Evolutionary conservation across 495 filamentous ascomycete genomes (phyloP), one percentile per base, ranked within the genome.

Genomic region (Durotheca rogersii): DNA sequence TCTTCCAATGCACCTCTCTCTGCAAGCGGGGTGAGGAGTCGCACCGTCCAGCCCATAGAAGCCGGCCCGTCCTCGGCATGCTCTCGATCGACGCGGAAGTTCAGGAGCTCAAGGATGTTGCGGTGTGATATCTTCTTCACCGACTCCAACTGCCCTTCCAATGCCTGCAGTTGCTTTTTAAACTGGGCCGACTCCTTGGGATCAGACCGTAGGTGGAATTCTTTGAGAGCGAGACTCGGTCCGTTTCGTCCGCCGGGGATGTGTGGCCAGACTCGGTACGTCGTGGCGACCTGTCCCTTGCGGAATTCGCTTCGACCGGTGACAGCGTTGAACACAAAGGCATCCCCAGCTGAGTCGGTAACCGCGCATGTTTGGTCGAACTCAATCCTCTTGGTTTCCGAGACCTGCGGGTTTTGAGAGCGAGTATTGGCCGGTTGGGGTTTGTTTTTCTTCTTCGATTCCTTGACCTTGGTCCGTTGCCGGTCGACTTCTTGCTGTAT

Each of bases 1-100:
- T 96, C 90, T 2, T 83, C 78, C 1, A 98, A 70, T 1, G 93
- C 87, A 0, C 90, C 90, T 65, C 87, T 90, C 23, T 87, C 84
- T 1, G 86, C 84, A 54, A 87, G 79, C 37, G 90, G 86, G 15
- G 79, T 80, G n/a, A 96, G 77, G 3, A 91, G 71, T 53, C 78
- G 85, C n/a, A 96, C 79, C n/a, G 78, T 84, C 88, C 90, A 95
- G 15, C 69, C 64, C 19, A 69, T 65, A 0, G 58, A 51, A 2
- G 63, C 47, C 14, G 66, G 66, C 17, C 76, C 69, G 2, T 56
- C 60, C 10, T 72, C 70, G 41, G 56, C 67, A 29, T 69, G 61
- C 47, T 71, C 64, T 12, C 72, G 73, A 47, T 76, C 72, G 18
- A 97, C 88, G 37, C 85, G 87, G 72, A 88, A 95, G 44, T 88